Conservation (phyloP, 1,284 basidiomycete species). For the Cutaneotrichosporon cavernicola region DNA sequence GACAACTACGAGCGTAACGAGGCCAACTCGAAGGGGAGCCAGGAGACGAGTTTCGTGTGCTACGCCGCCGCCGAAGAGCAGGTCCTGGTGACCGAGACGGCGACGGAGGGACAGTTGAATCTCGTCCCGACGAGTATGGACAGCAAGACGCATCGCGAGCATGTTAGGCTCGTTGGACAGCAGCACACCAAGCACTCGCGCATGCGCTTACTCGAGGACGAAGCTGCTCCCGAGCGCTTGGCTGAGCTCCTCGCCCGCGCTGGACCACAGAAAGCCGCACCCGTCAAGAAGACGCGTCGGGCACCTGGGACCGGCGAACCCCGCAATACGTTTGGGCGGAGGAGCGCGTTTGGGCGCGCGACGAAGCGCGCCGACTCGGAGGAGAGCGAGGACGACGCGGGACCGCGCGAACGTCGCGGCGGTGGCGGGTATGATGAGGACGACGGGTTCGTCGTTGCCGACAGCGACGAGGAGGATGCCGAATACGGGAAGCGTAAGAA, state of each 20-base stretch:
- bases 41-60: constrained; percentile 39
- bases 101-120: constrained; percentile 44
- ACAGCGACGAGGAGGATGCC: constrained; percentile 31
- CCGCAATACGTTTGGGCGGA: constrained; percentile 11
- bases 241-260: constrained; percentile 33
- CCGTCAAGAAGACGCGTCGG: constrained; percentile 5
- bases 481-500: constrained; percentile 21
- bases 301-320: constrained; percentile 11
- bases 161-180: constrained; percentile 45
- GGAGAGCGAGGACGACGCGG: constrained; percentile 15
- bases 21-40: neutral
- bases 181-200: constrained; percentile 48
- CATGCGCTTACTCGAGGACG: constrained; percentile 48
- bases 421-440: constrained; percentile 44
- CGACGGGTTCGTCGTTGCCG: constrained; percentile 51
- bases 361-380: constrained; percentile 23
- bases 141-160: constrained; percentile 47
- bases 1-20: constrained; percentile 8
- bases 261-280: constrained; percentile 23
- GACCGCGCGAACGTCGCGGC: constrained; percentile 13
- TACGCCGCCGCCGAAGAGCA: constrained; percentile 31
- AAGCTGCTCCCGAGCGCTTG: constrained; percentile 32
- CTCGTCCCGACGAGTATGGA: constrained; percentile 46
- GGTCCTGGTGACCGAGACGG: constrained; percentile 43
- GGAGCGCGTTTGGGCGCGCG: neutral